These are phyloP conservation scores for Marvania coccoides DNA, from an alignment of 139 green algal genomes.

Conservation along the genomic window DNA sequence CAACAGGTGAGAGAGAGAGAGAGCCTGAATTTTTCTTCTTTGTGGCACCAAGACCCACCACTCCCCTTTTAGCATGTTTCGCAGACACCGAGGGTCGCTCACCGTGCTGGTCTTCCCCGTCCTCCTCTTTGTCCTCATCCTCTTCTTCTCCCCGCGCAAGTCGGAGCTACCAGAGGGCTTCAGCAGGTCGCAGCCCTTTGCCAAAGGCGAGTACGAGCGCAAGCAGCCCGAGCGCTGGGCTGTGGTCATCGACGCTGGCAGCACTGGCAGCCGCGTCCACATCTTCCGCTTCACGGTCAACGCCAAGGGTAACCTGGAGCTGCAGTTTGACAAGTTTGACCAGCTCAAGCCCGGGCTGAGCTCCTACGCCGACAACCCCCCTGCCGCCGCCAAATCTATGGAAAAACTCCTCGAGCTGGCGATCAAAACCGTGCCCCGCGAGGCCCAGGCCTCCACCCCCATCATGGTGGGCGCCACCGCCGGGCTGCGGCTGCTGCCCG, in stretches of 20 bases:
- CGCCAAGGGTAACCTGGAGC: conserved; percentile 36
- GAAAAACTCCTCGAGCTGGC: conserved; percentile 75
- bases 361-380: conserved; percentile 67
- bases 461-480: conserved; percentile 89
- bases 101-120: conserved; percentile 22
- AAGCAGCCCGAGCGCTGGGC: conserved; percentile 45
- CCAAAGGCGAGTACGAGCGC: background rate
- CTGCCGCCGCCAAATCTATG: conserved; percentile 66
- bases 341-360: conserved; percentile 92
- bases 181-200: conserved; percentile 19
- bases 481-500: conserved; percentile 85
- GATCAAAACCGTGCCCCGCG: conserved; percentile 66
- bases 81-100: conserved; percentile 9
- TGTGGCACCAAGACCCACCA: no score
- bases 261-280: conserved; percentile 91
- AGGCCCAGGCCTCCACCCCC: conserved; percentile 51
- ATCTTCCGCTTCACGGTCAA: conserved; percentile 79
- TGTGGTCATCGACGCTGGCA: conserved; percentile 93
- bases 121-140: conserved; percentile 49
- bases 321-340: conserved; percentile 82
- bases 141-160: conserved; percentile 46
- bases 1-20: background rate
- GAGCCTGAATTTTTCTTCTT: no score
- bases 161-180: background rate
- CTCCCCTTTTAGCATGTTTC: no score